These are phyloP conservation scores for Pyrrhoderma noxium DNA, from an alignment of 1,284 basidiomycete genomes.

Conservation along the genomic window DNA sequence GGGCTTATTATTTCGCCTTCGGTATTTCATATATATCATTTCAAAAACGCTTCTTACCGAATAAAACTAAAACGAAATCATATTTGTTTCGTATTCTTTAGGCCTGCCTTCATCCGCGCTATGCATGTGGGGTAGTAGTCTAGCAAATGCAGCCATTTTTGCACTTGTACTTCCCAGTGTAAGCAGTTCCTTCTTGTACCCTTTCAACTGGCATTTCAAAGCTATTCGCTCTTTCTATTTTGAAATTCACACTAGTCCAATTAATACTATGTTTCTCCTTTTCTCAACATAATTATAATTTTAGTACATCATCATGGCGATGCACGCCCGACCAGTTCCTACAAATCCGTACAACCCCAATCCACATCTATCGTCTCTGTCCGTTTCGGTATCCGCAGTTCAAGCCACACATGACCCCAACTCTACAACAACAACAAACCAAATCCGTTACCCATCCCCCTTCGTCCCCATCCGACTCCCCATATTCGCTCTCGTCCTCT, in stretches of 20 bases:
- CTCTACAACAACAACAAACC: conserved; percentile 23
- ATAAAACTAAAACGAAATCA: too few relatives aligned
- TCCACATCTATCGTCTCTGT: conserved; percentile 19
- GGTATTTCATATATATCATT: conserved; percentile 36
- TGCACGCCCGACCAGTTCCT: conserved; percentile 59
- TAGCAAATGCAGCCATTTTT: conserved; percentile 72
- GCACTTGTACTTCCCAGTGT: conserved; percentile 73
- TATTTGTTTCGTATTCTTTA: conserved; percentile 22
- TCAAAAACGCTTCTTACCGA: conserved; percentile 7
- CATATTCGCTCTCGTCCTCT: conserved; percentile 63
- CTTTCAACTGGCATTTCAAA: too few relatives aligned
- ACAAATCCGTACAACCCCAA: conserved; percentile 63
- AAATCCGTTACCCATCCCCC: conserved; percentile 59
- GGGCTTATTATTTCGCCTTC: conserved; percentile 80
- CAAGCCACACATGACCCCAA: conserved; percentile 16
- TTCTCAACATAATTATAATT: conserved; percentile 6
- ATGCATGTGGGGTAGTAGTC: conserved; percentile 62
- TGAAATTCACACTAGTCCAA: too few relatives aligned
- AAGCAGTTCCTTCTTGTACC: conserved; percentile 22
- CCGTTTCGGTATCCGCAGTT: too few relatives aligned
- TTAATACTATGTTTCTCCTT: too few relatives aligned
- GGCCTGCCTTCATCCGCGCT: conserved; percentile 58
- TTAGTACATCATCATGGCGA: conserved; percentile 74
- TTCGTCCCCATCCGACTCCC: conserved; percentile 72
- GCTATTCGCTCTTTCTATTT: too few relatives aligned